Evolutionary conservation across 176 grass and related monocot genomes (phyloP).

Genomic region (Ensete glaucum): DNA sequence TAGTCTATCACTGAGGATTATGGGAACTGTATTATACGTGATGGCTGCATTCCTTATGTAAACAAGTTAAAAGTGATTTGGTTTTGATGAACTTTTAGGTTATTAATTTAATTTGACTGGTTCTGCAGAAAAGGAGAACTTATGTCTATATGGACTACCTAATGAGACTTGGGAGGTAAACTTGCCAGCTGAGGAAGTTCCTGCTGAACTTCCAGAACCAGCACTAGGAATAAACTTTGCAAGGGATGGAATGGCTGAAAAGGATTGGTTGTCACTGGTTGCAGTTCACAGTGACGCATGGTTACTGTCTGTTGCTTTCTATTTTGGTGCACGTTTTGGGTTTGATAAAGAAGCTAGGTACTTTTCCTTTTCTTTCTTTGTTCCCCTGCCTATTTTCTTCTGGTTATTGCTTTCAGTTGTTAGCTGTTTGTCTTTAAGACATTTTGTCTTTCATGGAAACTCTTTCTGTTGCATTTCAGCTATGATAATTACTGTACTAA

Average conservation of each 20-base stretch:
- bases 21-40: background rate
- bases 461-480: too few species aligned
- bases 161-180: conserved; percentile 75
- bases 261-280: conserved; percentile 66
- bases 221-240: conserved; percentile 91
- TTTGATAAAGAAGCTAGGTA: conserved; percentile 84
- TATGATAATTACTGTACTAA: too few species aligned
- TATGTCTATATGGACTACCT: conserved; percentile 68
- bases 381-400: background rate
- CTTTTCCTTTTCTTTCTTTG: conserved; percentile 1
- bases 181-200: conserved; percentile 70
- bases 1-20: background rate
- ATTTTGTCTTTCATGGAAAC: too few species aligned
- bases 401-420: background rate
- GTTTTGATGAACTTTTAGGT: too few species aligned
- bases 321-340: conserved; percentile 62
- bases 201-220: conserved; percentile 76
- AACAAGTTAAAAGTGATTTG: background rate
- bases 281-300: conserved; percentile 87
- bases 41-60: background rate
- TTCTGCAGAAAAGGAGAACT: conserved; percentile 58
- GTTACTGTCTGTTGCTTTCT: conserved; percentile 71
- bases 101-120: conserved; percentile 1
- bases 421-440: background rate
- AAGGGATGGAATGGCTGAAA: conserved; percentile 64